A percentile compares a stretch with the other conserved stretches of the same genome.
Conservation (phyloP, 371 early-diverging fungal genomes). For the Zancudomyces culisetae region DNA sequence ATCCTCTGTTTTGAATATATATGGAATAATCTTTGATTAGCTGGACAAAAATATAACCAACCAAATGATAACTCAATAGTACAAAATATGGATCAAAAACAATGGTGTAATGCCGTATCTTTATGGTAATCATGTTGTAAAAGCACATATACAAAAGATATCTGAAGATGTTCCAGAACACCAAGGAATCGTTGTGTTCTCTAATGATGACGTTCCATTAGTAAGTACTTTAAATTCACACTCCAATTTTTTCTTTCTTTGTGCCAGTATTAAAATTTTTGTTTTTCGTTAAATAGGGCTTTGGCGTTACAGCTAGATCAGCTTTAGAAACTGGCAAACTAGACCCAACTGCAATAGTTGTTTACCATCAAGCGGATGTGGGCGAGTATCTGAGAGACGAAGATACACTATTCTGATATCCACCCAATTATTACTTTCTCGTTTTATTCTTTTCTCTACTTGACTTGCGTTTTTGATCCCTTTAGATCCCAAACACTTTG, state of each 20-base stretch:
- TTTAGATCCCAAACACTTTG: too few species aligned
- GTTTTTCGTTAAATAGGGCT: conserved; percentile 42
- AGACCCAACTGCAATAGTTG: conserved; percentile 89
- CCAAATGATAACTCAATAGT: conserved; percentile 15
- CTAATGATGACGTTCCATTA: conserved; percentile 85
- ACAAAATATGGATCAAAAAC: conserved; percentile 97
- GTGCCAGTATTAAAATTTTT: not conserved
- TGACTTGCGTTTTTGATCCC: too few species aligned
- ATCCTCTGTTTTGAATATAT: not conserved
- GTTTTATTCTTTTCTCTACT: too few species aligned
- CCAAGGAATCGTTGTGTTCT: conserved; percentile 89
- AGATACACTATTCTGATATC: conserved; percentile 57
- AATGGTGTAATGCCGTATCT: conserved; percentile 98
- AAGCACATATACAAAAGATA: conserved; percentile 91
- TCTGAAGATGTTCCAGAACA: conserved; percentile 96
- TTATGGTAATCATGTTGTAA: conserved; percentile 98
- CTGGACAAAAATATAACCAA: too few species aligned
- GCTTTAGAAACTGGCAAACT: conserved; percentile 75
- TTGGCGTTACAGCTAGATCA: conserved; percentile 92
- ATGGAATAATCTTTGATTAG: too few species aligned
- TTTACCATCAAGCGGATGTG: conserved; percentile 96
- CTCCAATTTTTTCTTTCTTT: not conserved
- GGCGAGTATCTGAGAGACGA: conserved; percentile 96
- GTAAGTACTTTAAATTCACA: conserved; percentile 16
- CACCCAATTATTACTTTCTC: too few species aligned